Base-by-base conservation (phyloP, 345 rosid species). In the Dipteronia dyeriana region DNA sequence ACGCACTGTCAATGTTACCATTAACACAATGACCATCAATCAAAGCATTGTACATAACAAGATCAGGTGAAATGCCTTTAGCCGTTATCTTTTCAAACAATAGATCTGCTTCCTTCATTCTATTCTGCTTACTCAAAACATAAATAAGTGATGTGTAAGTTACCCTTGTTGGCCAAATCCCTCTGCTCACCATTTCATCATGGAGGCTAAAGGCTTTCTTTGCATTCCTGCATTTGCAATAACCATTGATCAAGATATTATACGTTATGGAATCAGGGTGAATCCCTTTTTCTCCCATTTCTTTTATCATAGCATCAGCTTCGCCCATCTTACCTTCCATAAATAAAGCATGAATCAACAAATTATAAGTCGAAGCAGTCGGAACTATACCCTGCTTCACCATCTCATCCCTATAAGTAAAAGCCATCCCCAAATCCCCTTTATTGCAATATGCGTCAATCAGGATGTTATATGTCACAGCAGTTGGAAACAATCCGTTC, bases 201-300 rank as follows among this genome's bases (percentile, higher is more conserved):
- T 79, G 87, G 57, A 91, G 86, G 13, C 70, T 74, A 78, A 93
- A 94, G 3, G 99, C 98, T 83, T 88, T 90, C 79, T 83, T 84
- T 20, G 84, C 87, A 88, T 92, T 82, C 61, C 96, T 91, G 56
- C 94, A 81, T 76, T 91, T 89, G 76, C 95, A 87, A 73, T 89
- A 90, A 23, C 97, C 99, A 78, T 94, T 96, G 51, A 94, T 89
- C 77, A 96, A 82, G 74, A 93, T 92, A 85, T 94, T 94, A 82
- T 89, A 94, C 0, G 98, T 91, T 59, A 94, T 83, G 70, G 90
- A 79, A 88, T 94, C 97, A 25, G 91, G 76, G 59, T 66, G 77
- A 12, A 91, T 43, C 61, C 97, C 95, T 54, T 85, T 86, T 14
- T 85, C 90, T 77, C 62, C 80, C 91, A 95, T 90, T 66, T 94